Base-by-base conservation (phyloP, 345 rosid species). In the Syzygium aqueum region DNA sequence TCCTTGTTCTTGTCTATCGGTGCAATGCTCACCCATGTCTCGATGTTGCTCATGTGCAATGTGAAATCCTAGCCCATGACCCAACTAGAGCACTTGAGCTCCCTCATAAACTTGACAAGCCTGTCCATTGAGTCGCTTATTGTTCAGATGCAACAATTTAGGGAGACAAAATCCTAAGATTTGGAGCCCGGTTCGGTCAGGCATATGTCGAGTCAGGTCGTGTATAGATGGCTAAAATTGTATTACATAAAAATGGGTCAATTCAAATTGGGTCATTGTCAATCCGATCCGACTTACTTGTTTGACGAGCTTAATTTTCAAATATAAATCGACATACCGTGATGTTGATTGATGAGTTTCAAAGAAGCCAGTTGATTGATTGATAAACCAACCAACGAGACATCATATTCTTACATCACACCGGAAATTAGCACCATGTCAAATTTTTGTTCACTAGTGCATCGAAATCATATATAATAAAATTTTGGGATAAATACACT, bases 401-500 rank as follows among this genome's bases (percentile, higher is more conserved):
- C 33, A 13, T 61, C 15, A 28, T 12, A 61, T n/a, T n/a, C 73
- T 61, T 13, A 61, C 73, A 61, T 16, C 33, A 6, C 3, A 3
- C 73, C 0, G 9, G n/a, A 3, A n/a, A n/a, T 61, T 61, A 0
- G 0, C 73, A 61, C 13, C 73, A 1, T 12, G 67, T 61, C 33
- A 61, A n/a, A 61, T 13, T 61, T 13, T 27, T 13, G 73, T 61
- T 61, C 19, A n/a, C 33, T 1, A 61, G 33, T 6, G 8, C 73
- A n/a, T 13, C 13, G 2, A 61, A 2, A 61, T 61, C 30, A 61
- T n/a, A 61, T n/a, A n/a, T 61, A 3, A 61, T 3, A n/a, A 61
- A 11, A 61, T 5, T 0, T n/a, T 13, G 1, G 0, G 0, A 13
- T 59, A n/a, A 61, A 33, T 30, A 13, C 9, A 3, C 1, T 13